Evolutionary conservation across 1,139 yeast species (phyloP), one percentile per base, ranked within the genome.

Genomic region (Candida anutae): DNA sequence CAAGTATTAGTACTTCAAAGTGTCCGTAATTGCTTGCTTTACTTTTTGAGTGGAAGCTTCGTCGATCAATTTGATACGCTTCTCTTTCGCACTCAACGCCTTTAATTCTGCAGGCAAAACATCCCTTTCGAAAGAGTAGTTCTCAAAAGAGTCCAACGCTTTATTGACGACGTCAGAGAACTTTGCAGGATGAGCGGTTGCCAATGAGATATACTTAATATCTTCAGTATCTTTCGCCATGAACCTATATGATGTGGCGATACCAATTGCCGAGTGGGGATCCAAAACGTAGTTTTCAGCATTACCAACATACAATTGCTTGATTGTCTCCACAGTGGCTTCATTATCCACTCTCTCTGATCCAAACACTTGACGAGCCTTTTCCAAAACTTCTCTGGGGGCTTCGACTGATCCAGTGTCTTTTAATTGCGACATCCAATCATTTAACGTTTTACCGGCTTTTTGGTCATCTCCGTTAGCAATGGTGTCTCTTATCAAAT

Each of bases 111-210:
- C 82, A 21, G 98, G 98, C 33, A 93, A 69, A 16, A 93, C 96
- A 41, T 84, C 88, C 28, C 67, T 66, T 43, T 85, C 95, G 47
- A 90, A 90, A 4, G 87, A 75, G 58, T 88, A 93, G 15, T 76
- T 85, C 15, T 69, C 72, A 37, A 75, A 65, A 2, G 69, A 68
- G 28, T 58, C 53, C 42, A 90, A 71, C 2, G 97, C 87, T 44
- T 72, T 63, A 53, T 87, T 81, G 13, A 90, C 98, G 29, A 95
- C 98, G 38, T 87, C 96, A 16, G 95, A 84, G 50, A 90, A 90
- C 59, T 90, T 90, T 35, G 98, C 98, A 24, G 98, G 98, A 52
- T 90, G 98, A 5, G 98, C 98, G 25, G 98, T 90, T 3, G 97
- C 82, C 36, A 90, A 73, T 5, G 95, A 83, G 28, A 90, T 69